phyloP scores from a whole-genome alignment of 805 yeast genomes.

The Komagataella pastoris region DNA sequence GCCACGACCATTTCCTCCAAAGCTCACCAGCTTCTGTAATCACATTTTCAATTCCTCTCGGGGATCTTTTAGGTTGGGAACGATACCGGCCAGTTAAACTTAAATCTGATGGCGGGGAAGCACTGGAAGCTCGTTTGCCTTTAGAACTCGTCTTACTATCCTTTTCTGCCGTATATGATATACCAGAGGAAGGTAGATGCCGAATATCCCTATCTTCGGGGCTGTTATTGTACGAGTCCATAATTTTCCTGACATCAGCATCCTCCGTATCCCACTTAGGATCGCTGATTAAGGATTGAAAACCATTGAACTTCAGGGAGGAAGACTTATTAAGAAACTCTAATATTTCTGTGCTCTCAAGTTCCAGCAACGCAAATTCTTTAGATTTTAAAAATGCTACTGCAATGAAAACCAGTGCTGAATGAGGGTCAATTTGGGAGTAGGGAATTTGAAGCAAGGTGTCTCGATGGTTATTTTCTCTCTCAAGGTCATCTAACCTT shows the following conservation, averaged over 20 bases:
- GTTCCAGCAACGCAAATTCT: slow-evolving; percentile 66
- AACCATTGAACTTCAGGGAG: slow-evolving; percentile 24
- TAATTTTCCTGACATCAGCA: neutral
- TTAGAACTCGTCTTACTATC: neutral
- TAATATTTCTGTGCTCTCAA: slow-evolving; percentile 81
- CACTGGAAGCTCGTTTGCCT: neutral
- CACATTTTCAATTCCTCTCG: slow-evolving; percentile 55
- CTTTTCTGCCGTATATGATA: neutral
- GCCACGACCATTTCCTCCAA: slow-evolving; percentile 76
- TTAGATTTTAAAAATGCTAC: slow-evolving; percentile 71
- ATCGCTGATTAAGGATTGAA: slow-evolving; percentile 8
- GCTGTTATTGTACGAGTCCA: neutral
- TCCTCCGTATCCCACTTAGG: neutral
- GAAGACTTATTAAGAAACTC: slow-evolving; percentile 56
- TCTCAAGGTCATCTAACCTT: neutral
- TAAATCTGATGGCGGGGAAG: neutral
- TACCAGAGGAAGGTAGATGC: neutral
- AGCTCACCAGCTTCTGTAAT: slow-evolving; percentile 72
- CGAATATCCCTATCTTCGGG: neutral
- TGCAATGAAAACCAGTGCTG: slow-evolving; percentile 62
- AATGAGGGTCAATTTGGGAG: slow-evolving; percentile 46
- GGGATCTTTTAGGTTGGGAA: slow-evolving; percentile 1
- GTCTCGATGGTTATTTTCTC: neutral
- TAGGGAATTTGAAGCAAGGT: neutral
- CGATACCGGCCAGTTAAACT: neutral